Conservation (phyloP, 1,284 basidiomycete species). For the Melampsora americana region DNA sequence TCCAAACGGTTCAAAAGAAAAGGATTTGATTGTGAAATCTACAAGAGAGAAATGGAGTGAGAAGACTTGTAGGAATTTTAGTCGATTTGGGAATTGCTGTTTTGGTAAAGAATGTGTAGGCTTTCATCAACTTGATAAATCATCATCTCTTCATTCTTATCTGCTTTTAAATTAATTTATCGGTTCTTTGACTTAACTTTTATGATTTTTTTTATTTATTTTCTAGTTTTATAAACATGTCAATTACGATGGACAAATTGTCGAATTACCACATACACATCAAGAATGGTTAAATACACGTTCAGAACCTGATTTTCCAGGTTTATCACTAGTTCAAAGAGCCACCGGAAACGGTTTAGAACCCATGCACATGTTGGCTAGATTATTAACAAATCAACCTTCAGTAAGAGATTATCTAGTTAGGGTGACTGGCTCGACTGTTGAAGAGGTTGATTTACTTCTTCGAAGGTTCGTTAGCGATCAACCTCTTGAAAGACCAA, state of each 20-base stretch:
- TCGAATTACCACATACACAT: not conserved
- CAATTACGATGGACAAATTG: not conserved
- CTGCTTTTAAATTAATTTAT: not conserved
- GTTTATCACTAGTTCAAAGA: not conserved
- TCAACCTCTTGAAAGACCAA: not conserved
- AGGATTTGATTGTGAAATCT: not conserved
- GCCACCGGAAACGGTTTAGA: not conserved
- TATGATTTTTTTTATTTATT: not conserved
- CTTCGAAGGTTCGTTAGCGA: not conserved
- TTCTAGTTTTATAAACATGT: conserved; percentile 2
- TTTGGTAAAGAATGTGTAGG: conserved; percentile 8
- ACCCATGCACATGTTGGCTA: not conserved
- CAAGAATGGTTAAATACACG: not conserved
- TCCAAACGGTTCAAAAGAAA: not conserved
- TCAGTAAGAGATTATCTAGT: not conserved
- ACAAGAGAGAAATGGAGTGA: not conserved
- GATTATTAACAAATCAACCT: not conserved
- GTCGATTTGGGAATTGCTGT: not conserved
- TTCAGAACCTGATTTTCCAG: not conserved
- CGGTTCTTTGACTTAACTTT: not conserved
- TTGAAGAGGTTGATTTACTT: not conserved
- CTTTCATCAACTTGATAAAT: not conserved
- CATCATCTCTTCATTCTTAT: not conserved
- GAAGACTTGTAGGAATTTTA: not conserved
- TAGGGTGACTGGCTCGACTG: not conserved